Conservation (phyloP, 352 stramenopile genomes). For the Salisapilia sapeloensis region DNA sequence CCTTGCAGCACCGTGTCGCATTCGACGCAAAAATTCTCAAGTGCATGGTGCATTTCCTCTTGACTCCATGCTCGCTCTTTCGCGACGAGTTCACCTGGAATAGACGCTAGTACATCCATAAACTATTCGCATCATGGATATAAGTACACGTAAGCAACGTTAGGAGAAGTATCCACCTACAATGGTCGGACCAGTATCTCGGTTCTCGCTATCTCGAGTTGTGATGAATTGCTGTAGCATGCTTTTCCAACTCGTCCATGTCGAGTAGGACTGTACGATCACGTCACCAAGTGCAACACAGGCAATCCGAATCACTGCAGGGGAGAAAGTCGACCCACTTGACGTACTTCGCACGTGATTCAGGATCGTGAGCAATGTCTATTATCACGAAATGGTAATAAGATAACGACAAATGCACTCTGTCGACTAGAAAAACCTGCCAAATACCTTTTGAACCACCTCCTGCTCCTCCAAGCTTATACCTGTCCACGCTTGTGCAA, state of each 20-base stretch:
- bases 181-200: slow-evolving; percentile 12
- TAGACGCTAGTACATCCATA: slow-evolving; percentile 23
- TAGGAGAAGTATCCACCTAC: neutral
- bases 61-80: slow-evolving; percentile 8
- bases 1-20: slow-evolving; percentile 17
- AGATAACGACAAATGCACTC: neutral
- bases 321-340: slow-evolving; percentile 5
- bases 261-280: slow-evolving; percentile 20
- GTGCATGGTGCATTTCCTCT: slow-evolving; percentile 8
- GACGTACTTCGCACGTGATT: slow-evolving; percentile 11
- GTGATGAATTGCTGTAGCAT: slow-evolving; percentile 25
- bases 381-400: neutral
- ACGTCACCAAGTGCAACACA: slow-evolving; percentile 30
- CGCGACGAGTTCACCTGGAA: slow-evolving; percentile 21
- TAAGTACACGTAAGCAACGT: neutral
- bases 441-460: slow-evolving; percentile 21
- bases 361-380: slow-evolving; percentile 24
- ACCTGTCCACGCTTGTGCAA: slow-evolving; percentile 21
- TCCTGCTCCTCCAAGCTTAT: slow-evolving; percentile 16
- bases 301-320: slow-evolving; percentile 14
- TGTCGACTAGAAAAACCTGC: neutral
- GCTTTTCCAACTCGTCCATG: slow-evolving; percentile 24
- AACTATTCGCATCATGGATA: slow-evolving; percentile 8
- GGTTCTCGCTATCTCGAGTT: too few relatives aligned
- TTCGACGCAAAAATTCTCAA: slow-evolving; percentile 19